Evolutionary conservation across 352 stramenopile species (phyloP).

Genomic region (Globisporangium yorkense): DNA sequence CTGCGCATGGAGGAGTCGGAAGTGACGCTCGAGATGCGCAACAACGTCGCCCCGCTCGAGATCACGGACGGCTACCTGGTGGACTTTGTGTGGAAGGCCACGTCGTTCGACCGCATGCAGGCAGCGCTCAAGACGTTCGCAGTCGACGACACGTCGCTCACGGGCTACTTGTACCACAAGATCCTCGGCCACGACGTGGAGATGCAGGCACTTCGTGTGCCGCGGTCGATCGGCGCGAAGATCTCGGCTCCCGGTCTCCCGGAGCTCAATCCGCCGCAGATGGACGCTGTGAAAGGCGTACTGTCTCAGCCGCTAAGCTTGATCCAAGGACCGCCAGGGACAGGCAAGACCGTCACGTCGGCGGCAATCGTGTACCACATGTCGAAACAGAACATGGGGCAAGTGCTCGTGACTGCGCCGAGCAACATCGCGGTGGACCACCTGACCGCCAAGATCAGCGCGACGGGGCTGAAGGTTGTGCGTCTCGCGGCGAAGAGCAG

Average conservation of each 20-base stretch:
- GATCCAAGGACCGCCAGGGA: slow-evolving; percentile 97
- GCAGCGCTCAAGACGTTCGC: slow-evolving; percentile 98
- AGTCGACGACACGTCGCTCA: slow-evolving; percentile 97
- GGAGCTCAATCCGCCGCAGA: slow-evolving; percentile 97
- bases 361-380: slow-evolving; percentile 99
- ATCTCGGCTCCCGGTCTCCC: slow-evolving; percentile 94
- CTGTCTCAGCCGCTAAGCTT: slow-evolving; percentile 96
- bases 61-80: slow-evolving; percentile 96
- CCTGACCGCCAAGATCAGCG: slow-evolving; percentile 96
- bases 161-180: slow-evolving; percentile 99
- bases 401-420: slow-evolving; percentile 98
- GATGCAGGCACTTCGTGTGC: slow-evolving; percentile 87
- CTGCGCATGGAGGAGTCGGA: slow-evolving; percentile 78
- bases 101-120: slow-evolving; percentile 99
- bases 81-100: slow-evolving; percentile 99
- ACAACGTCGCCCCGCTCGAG: slow-evolving; percentile 79
- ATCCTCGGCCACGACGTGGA: slow-evolving; percentile 97
- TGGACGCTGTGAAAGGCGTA: slow-evolving; percentile 93
- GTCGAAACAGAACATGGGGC: slow-evolving; percentile 97
- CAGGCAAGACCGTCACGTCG: slow-evolving; percentile 97
- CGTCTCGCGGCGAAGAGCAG: slow-evolving; percentile 97
- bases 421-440: slow-evolving; percentile 99
- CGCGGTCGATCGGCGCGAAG: slow-evolving; percentile 53
- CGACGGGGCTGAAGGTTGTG: slow-evolving; percentile 97
- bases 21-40: slow-evolving; percentile 84